Conservation (phyloP, 2,329 filamentous ascomycete species). For the Epichloe uncinata region DNA sequence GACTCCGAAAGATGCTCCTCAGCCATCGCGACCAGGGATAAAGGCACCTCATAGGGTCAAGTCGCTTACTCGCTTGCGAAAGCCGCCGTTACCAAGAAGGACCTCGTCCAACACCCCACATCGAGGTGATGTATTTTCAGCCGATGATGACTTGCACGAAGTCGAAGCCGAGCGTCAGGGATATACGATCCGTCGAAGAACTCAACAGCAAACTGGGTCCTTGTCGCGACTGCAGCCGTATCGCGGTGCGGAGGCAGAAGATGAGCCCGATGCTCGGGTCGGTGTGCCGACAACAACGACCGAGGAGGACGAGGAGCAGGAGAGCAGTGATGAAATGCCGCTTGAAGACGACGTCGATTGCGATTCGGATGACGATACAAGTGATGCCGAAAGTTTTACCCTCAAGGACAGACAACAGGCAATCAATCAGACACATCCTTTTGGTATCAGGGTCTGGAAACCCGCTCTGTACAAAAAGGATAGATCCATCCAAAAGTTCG, state of each 20-base stretch:
- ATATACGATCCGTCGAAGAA: conserved; percentile 21
- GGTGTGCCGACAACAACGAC: conserved; percentile 8
- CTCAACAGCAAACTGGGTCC: conserved; percentile 16
- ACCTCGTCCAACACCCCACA: conserved; percentile 67
- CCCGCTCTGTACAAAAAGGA: conserved; percentile 96
- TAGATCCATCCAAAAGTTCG: conserved; percentile 88
- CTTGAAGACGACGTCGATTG: conserved; percentile 39
- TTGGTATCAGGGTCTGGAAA: conserved; percentile 98
- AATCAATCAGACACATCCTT: conserved; percentile 97
- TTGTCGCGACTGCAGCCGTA: conserved; percentile 31
- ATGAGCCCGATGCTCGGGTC: conserved; percentile 11
- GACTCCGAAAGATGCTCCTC: conserved; percentile 19
- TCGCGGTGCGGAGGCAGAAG: conserved; percentile 10
- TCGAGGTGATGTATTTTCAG: conserved; percentile 77
- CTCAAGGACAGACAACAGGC: conserved; percentile 93
- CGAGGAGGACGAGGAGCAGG: conserved; percentile 13
- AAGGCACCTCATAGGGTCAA: conserved; percentile 34
- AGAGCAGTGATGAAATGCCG: conserved; percentile 24
- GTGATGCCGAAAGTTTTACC: conserved; percentile 95
- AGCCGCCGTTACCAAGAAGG: conserved; percentile 60
- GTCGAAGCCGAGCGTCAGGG: conserved; percentile 50
- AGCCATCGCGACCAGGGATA: conserved; percentile 24
- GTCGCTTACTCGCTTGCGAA: conserved; percentile 42
- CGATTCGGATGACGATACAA: conserved; percentile 59
- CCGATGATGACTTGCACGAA: conserved; percentile 75